Evolutionary conservation across 768 basidiomycete genomes (phyloP).

Genomic region (Scleroderma bovista): DNA sequence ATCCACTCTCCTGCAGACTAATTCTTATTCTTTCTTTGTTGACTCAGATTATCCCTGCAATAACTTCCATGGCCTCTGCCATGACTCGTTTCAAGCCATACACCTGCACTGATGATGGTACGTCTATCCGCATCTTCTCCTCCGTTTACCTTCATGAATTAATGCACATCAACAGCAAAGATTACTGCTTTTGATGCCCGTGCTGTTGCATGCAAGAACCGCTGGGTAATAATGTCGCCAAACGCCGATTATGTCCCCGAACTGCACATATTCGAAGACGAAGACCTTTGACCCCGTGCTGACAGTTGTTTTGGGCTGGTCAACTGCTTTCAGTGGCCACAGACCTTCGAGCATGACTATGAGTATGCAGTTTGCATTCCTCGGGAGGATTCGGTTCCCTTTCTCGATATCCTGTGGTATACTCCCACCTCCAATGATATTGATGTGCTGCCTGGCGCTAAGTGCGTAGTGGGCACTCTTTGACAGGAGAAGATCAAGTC

Average conservation of each 20-base stretch:
- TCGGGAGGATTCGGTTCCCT: slow-evolving; percentile 1
- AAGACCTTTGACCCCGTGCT: background rate
- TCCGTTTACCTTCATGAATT: background rate
- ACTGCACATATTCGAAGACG: background rate
- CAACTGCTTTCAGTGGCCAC: slow-evolving; percentile 4
- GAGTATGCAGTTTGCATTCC: slow-evolving; percentile 1
- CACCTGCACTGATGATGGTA: background rate
- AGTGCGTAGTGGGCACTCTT: slow-evolving; percentile 1
- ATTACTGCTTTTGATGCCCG: background rate
- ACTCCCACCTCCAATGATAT: background rate
- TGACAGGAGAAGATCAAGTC: background rate
- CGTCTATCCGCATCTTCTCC: background rate
- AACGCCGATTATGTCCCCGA: slow-evolving; percentile 5
- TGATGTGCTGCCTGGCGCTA: background rate
- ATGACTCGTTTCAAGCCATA: background rate
- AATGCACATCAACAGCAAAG: background rate
- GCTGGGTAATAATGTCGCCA: slow-evolving; percentile 1
- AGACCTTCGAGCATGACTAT: background rate
- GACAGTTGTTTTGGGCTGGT: background rate
- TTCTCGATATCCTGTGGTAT: slow-evolving; percentile 1
- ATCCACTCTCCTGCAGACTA: background rate
- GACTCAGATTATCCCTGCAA: background rate
- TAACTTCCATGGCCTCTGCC: background rate
- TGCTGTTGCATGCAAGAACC: background rate
- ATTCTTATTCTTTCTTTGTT: background rate